These are phyloP conservation scores for Pythium volutum DNA, from an alignment of 352 stramenopile species.

Conservation along the genomic window DNA sequence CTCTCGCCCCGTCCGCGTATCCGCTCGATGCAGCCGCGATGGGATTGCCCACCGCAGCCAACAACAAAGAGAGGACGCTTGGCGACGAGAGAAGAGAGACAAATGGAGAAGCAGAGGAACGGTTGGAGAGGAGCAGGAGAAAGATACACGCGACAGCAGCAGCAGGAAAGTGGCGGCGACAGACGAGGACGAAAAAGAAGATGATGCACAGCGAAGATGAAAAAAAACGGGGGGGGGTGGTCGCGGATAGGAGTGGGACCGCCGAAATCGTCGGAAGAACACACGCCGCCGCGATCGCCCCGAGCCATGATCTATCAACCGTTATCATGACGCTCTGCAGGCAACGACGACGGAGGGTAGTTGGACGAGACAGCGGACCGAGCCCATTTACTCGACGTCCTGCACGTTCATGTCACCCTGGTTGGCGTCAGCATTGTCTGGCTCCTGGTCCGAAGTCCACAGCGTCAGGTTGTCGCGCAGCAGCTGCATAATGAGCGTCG, in stretches of 20 bases:
- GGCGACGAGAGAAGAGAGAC: background rate
- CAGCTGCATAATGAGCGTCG: constrained; percentile 99
- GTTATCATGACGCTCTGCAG: constrained; percentile 26
- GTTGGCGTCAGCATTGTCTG: constrained; percentile 85
- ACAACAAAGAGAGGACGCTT: background rate
- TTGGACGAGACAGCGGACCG: constrained; percentile 5
- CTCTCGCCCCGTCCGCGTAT: background rate
- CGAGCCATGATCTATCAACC: constrained; percentile 32
- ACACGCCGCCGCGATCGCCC: constrained; percentile 20
- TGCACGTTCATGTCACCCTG: constrained; percentile 87
- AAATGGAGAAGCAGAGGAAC: background rate
- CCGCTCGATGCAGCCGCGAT: constrained; percentile 1
- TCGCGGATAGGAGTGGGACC: constrained; percentile 1
- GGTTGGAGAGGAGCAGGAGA: background rate
- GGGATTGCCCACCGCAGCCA: constrained; percentile 3
- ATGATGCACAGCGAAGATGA: constrained; percentile 23
- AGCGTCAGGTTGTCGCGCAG: constrained; percentile 99
- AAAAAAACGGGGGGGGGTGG: constrained; percentile 11
- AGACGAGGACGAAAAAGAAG: constrained; percentile 4
- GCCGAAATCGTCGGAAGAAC: constrained; percentile 2
- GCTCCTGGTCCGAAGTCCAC: constrained; percentile 97
- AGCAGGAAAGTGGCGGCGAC: background rate
- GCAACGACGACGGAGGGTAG: background rate
- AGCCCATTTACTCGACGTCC: constrained; percentile 62
- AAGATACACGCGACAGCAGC: background rate